Conservation (phyloP, 768 basidiomycete genomes). For the Amylocystis lapponica region DNA sequence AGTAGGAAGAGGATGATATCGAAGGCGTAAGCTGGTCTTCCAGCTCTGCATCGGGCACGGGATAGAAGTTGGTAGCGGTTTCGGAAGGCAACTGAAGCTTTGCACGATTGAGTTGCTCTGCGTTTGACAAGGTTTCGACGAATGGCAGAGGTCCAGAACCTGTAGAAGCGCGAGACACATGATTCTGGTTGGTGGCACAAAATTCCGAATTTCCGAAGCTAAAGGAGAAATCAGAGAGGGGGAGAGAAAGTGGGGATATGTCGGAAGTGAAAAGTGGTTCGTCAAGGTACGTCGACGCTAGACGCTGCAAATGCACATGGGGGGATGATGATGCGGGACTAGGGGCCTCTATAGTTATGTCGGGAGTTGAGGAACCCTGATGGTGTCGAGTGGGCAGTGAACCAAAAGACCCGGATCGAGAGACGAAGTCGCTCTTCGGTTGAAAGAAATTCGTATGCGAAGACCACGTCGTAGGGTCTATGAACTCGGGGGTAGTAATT, state of each 20-base stretch:
- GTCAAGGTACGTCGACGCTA: no score
- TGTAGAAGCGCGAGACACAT: no score
- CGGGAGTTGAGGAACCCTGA: not conserved
- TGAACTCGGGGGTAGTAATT: constrained; percentile 2
- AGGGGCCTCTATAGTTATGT: not conserved
- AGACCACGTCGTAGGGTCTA: not conserved
- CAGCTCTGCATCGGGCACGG: not conserved
- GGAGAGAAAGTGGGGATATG: no score
- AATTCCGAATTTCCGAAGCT: no score
- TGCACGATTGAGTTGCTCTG: no score
- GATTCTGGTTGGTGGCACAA: no score
- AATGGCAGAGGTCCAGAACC: no score
- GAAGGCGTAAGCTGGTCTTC: not conserved
- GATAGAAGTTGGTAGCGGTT: not conserved
- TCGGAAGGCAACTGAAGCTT: not conserved
- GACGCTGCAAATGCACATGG: no score
- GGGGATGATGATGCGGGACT: not conserved
- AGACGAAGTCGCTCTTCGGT: not conserved
- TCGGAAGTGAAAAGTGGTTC: no score
- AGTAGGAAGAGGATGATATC: constrained; percentile 1
- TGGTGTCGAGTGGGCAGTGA: not conserved
- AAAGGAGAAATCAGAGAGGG: no score
- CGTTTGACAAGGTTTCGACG: no score
- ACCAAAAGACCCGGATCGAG: not conserved
- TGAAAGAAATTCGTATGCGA: not conserved